A percentile compares a stretch with the other conserved stretches of the same genome.
These are phyloP conservation scores for Paecilomyces dactylethromorphus DNA, from an alignment of 2,329 filamentous ascomycete species.

Conservation along the genomic window DNA sequence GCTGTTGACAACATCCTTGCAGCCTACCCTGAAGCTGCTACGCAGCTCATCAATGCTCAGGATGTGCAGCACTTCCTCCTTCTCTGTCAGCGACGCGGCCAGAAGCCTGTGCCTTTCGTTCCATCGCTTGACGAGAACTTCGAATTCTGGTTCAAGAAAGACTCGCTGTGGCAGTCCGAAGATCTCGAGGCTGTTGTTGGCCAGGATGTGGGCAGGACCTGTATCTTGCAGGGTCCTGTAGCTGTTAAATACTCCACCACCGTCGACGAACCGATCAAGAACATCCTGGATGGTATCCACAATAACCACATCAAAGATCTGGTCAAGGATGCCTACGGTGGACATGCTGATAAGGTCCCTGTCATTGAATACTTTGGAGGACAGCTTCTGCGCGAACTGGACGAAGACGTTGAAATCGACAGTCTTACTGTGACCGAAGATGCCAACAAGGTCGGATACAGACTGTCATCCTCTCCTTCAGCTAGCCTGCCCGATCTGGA, in stretches of 20 bases:
- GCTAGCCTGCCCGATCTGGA: slow-evolving; percentile 71
- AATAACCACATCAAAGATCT: slow-evolving; percentile 76
- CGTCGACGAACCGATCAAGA: slow-evolving; percentile 88
- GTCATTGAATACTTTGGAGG: slow-evolving; percentile 93
- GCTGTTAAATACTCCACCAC: slow-evolving; percentile 83
- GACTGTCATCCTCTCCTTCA: slow-evolving; percentile 68
- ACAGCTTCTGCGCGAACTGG: slow-evolving; percentile 63
- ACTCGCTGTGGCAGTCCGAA: slow-evolving; percentile 98
- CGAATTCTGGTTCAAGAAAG: slow-evolving; percentile 99
- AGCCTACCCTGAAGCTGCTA: slow-evolving; percentile 77
- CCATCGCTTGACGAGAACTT: slow-evolving; percentile 95
- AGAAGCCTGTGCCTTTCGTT: slow-evolving; percentile 96
- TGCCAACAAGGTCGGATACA: slow-evolving; percentile 72
- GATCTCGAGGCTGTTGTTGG: slow-evolving; percentile 92
- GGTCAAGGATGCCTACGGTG: slow-evolving; percentile 71
- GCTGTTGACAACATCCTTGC: slow-evolving; percentile 72
- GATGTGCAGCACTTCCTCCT: slow-evolving; percentile 96
- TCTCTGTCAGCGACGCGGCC: slow-evolving; percentile 81
- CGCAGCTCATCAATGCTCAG: slow-evolving; percentile 94
- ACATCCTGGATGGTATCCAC: slow-evolving; percentile 89
- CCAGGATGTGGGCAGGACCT: slow-evolving; percentile 92
- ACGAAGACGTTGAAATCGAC: slow-evolving; percentile 71
- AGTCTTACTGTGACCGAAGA: slow-evolving; percentile 80
- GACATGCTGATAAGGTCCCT: slow-evolving; percentile 68
- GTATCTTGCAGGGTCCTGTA: slow-evolving; percentile 92